Evolutionary conservation across 176 grass and related monocot species (phyloP).

Genomic region (Lolium rigidum): DNA sequence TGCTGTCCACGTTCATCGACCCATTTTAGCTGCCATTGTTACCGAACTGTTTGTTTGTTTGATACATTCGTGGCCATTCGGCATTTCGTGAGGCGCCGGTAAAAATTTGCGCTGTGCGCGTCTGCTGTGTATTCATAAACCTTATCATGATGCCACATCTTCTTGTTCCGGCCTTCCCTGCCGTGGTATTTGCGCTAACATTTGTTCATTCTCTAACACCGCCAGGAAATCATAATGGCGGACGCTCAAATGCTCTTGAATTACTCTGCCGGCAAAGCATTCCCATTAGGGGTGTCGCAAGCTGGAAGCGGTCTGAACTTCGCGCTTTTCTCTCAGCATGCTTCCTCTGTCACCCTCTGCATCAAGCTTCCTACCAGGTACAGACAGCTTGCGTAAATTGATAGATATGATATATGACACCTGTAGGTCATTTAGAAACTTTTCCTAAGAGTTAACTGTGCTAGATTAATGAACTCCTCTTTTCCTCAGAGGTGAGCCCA

Average conservation of each 20-base stretch:
- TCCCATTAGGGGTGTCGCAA: conserved; percentile 79
- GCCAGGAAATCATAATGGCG: conserved; percentile 52
- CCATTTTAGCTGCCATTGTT: background rate
- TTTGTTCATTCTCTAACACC: conserved; percentile 43
- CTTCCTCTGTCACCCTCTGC: conserved; percentile 84
- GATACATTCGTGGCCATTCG: background rate
- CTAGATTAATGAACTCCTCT: conserved; percentile 3
- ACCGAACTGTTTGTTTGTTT: conserved; percentile 13
- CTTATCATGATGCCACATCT: background rate
- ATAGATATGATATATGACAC: background rate
- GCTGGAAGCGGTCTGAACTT: conserved; percentile 73
- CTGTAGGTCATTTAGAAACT: background rate
- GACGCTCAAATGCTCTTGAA: conserved; percentile 43
- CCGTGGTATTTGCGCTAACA: conserved; percentile 5
- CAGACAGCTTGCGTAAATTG: conserved; percentile 8
- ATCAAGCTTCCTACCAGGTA: conserved; percentile 66
- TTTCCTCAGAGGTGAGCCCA: background rate
- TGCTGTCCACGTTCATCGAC: too few relatives aligned
- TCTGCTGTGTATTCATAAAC: background rate
- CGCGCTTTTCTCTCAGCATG: conserved; percentile 86
- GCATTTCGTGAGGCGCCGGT: background rate
- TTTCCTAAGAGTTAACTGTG: background rate
- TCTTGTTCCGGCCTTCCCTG: background rate
- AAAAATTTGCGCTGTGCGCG: background rate
- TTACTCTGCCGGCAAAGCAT: conserved; percentile 75